Evolutionary conservation across 2,329 filamentous ascomycete species (phyloP), one percentile per base, ranked within the genome.

Genomic region (Trichoderma endophyticum): DNA sequence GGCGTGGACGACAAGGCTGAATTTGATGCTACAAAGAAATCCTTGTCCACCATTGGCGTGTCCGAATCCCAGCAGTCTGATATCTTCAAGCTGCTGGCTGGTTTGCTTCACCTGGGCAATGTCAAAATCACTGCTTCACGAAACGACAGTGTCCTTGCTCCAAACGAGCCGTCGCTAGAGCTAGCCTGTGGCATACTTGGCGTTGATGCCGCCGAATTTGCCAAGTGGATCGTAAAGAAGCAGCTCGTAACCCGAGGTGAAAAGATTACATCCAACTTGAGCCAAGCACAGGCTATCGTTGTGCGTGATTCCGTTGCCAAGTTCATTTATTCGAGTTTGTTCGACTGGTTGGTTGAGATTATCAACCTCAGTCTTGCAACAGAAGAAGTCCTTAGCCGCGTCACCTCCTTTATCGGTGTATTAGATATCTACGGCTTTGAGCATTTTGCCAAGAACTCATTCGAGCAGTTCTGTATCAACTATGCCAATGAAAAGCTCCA

Each of bases 391-490:
- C 82, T 98, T 67, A 90, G 87, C 77, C 90, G 93, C 54, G 94
- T 97, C 71, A 89, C 86, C 70, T 95, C 93, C 2, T 99, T 99
- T 82, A 99, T 99, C 78, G 96, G 96, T 82, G 96, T 99, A 62
- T 89, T 99, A 75, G 96, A 99, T 93, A 99, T 99, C 77, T 98
- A 98, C 82, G 95, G 95, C 75, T 99, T 99, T 79, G 96, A 99
- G 82, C 96, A 98, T 83, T 99, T 99, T 79, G 95, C 96, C 74
- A 98, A 98, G 86, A 99, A 99, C 85, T 99, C 96, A 0, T 99
- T 99, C 78, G 96, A 99, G 82, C 96, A 99, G 82, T 99, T 99
- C 83, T 99, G 96, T 84, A 99, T 99, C 88, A 99, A 99, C 83
- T 99, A 99, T 79, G 96, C 96, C 83, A 99, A 99, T 82, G 96